Evolutionary conservation across 2,329 filamentous ascomycete species (phyloP), one percentile per base, ranked within the genome.

Genomic region (Penicillium glabrum): DNA sequence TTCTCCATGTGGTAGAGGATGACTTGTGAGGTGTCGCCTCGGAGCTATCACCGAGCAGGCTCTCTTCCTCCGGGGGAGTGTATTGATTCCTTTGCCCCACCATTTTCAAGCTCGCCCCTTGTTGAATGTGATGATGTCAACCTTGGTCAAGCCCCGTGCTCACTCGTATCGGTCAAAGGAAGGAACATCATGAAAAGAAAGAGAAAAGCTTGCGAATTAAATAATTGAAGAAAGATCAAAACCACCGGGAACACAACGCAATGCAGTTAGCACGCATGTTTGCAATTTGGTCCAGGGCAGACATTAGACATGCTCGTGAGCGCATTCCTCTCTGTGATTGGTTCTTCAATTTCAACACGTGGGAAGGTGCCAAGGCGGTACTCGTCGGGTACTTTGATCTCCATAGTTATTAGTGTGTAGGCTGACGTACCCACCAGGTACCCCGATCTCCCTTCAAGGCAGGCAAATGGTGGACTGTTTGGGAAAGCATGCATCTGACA

Each of bases 1-100:
- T 24, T 24, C 27, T 46, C 45, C 21, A 14, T 8, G 33, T 53
- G 11, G 24, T 23, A 31, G 43, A 26, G 23, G 39, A 23, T 24
- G 26, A 39, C 5, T 33, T 43, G 37, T 46, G 35, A 7, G 27
- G 24, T 19, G 23, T 41, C 39, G 44, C 16, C 33, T 47, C 24
- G 33, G 50, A 33, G 11, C 24, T 24, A 8, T 35, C 31, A 33
- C 41, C 58, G 1, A 61, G 43, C 4, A 62, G 53, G 5, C 48
- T 21, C 43, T 62, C 55, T 26, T 55, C 48, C 23, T 62, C 56
- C 2, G 50, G 27, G n/a, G n/a, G n/a, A 31, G 41, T 49, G 35
- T 54, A 44, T 33, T 39, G 31, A 31, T 31, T 53, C n/a, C 19
- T 53, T 29, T 35, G 51, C 7, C 37, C 53, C 31, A 27, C 48